Percentiles rank a stretch among this genome's conserved stretches.
phyloP scores from a whole-genome alignment of 345 rosid species.

The Geranium rotundifolium region DNA sequence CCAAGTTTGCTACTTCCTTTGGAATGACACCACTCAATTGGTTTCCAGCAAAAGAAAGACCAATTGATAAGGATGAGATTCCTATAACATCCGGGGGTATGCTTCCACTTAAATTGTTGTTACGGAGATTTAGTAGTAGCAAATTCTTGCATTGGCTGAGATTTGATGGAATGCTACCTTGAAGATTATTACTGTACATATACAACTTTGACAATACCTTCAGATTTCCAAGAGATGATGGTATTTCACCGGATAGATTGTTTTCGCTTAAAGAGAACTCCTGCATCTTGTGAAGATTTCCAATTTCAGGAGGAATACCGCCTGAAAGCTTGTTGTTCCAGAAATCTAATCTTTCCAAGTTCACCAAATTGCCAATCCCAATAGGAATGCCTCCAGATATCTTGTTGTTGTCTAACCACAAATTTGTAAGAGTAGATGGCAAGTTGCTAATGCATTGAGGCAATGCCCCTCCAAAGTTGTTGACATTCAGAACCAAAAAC shows the following conservation, averaged over 20 bases:
- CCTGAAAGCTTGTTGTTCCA: slow-evolving; percentile 1
- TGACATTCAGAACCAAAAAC: background rate
- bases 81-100: background rate
- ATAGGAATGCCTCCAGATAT: slow-evolving; percentile 13
- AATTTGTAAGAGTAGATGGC: background rate
- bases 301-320: background rate
- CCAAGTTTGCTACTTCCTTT: background rate
- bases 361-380: slow-evolving; percentile 12
- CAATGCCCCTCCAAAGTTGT: slow-evolving; percentile 2
- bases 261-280: background rate
- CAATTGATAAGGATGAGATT: background rate
- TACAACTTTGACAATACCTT: background rate
- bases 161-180: slow-evolving; percentile 17
- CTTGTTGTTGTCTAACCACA: background rate
- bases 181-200: slow-evolving; percentile 5
- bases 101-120: background rate
- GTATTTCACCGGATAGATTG: slow-evolving; percentile 8
- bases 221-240: slow-evolving; percentile 12
- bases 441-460: slow-evolving; percentile 10
- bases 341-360: background rate
- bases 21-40: background rate
- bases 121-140: background rate
- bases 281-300: background rate
- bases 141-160: slow-evolving; percentile 7
- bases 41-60: background rate